A percentile compares a stretch with the other conserved stretches of the same genome.
phyloP scores from a whole-genome alignment of 148 eudicot species.

The Vaccinium darrowii region DNA sequence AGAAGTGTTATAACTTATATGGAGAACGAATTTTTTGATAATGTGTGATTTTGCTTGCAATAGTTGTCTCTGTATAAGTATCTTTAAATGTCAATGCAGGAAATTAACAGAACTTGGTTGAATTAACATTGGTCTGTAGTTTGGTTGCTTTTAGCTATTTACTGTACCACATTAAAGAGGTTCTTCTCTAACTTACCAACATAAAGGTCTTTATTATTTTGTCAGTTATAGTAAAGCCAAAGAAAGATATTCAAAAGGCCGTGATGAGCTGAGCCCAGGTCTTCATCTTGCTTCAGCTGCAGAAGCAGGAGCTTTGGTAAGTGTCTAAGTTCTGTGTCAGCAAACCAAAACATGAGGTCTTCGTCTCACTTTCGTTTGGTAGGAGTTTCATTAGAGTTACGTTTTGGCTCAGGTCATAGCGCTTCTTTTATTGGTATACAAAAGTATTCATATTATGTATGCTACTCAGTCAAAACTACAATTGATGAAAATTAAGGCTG shows the following conservation, averaged over 20 bases:
- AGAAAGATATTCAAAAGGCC: constrained; percentile 61
- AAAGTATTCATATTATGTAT: not conserved
- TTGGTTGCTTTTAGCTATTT: not conserved
- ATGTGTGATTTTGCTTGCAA: not conserved
- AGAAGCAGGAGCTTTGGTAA: constrained; percentile 94
- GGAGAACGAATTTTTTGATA: not conserved
- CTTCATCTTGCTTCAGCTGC: constrained; percentile 96
- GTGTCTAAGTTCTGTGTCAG: constrained; percentile 30
- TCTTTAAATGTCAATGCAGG: not conserved
- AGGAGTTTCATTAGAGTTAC: not conserved
- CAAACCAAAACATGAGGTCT: not conserved
- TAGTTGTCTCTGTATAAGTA: not conserved
- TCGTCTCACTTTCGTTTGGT: not conserved
- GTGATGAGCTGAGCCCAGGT: constrained; percentile 64
- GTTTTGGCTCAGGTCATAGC: not conserved
- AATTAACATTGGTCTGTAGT: not conserved
- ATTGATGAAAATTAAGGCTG: not conserved
- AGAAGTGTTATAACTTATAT: not conserved
- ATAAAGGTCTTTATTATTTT: constrained; percentile 8
- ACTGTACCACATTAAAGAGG: too few relatives aligned
- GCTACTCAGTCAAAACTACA: not conserved
- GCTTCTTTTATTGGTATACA: not conserved
- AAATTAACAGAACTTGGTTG: not conserved
- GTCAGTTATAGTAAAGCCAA: constrained; percentile 90
- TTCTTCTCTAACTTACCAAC: not conserved